A percentile compares a stretch with the other conserved stretches of the same genome.
These are phyloP conservation scores for Rhododendron henanense DNA, from an alignment of 148 eudicot species.

Conservation along the genomic window DNA sequence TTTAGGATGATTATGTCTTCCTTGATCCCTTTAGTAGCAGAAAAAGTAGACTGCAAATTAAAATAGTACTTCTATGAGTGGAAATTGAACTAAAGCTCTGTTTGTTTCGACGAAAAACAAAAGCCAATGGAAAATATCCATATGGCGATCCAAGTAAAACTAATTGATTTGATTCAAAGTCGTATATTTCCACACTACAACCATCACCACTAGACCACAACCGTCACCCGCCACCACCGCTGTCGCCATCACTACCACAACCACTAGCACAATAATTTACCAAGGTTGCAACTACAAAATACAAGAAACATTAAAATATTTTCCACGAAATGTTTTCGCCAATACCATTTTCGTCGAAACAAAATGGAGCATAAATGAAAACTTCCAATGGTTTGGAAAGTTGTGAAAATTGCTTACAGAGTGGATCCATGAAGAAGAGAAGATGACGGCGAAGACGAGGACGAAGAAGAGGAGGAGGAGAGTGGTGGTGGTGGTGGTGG, in stretches of 20 bases:
- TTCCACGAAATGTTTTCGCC: background rate
- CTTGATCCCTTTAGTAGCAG: background rate
- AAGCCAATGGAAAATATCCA: background rate
- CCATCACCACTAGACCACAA: background rate
- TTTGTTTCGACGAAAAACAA: background rate
- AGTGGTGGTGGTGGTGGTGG: background rate
- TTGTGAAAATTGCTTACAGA: constrained; percentile 12
- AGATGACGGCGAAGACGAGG: background rate
- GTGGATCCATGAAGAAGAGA: constrained; percentile 6
- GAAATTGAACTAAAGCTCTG: background rate
- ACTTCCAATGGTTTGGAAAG: background rate
- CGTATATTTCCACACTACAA: background rate
- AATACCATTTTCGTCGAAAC: background rate
- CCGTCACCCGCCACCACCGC: too few relatives aligned
- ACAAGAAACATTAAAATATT: background rate
- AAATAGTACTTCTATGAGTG: background rate
- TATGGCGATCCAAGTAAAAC: background rate
- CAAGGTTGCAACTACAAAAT: background rate
- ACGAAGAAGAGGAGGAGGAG: background rate
- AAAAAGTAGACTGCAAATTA: background rate
- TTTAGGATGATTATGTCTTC: background rate
- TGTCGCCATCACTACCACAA: background rate
- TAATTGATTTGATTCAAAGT: background rate
- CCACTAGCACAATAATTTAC: background rate
- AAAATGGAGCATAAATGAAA: background rate